Conservation (phyloP, 106 monocot genomes). For the Ottelia alismoides region DNA sequence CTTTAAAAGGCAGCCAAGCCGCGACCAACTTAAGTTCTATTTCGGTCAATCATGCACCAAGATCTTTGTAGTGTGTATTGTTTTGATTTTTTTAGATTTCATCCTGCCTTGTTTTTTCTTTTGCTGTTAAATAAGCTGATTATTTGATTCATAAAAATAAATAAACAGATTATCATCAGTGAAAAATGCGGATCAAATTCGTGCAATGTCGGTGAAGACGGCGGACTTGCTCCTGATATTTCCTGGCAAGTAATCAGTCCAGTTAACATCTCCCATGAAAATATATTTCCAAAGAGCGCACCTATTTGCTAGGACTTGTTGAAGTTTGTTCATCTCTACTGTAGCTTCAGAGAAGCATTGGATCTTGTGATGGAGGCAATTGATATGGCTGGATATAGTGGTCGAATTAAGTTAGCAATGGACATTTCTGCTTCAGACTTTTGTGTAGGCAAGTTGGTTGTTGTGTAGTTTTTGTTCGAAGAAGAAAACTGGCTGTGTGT, state of each 20-base stretch:
- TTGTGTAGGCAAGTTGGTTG: conserved; percentile 76
- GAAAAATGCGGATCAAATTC: conserved; percentile 65
- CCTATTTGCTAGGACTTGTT: neutral
- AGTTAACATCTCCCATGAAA: neutral
- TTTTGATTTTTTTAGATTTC: too few relatives aligned
- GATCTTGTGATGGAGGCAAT: conserved; percentile 89
- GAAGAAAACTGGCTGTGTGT: too few relatives aligned
- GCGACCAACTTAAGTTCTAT: too few relatives aligned
- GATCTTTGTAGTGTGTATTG: too few relatives aligned
- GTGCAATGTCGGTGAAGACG: conserved; percentile 82
- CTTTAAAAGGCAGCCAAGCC: too few relatives aligned
- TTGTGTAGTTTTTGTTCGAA: too few relatives aligned
- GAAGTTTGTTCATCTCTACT: neutral
- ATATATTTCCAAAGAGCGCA: neutral
- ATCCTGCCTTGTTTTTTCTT: too few relatives aligned
- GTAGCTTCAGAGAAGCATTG: conserved; percentile 70
- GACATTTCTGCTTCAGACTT: conserved; percentile 80
- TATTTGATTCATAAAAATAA: too few relatives aligned
- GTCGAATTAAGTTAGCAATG: conserved; percentile 77
- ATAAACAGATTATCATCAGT: conserved; percentile 58
- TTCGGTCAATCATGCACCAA: too few relatives aligned
- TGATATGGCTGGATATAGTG: conserved; percentile 83
- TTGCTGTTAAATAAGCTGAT: too few relatives aligned
- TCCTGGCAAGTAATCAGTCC: conserved; percentile 41
- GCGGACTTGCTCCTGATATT: conserved; percentile 84